Percentiles rank a stretch among this genome's conserved stretches.
Evolutionary conservation across 148 eudicot genomes (phyloP).

Genomic region (Simmondsia chinensis): DNA sequence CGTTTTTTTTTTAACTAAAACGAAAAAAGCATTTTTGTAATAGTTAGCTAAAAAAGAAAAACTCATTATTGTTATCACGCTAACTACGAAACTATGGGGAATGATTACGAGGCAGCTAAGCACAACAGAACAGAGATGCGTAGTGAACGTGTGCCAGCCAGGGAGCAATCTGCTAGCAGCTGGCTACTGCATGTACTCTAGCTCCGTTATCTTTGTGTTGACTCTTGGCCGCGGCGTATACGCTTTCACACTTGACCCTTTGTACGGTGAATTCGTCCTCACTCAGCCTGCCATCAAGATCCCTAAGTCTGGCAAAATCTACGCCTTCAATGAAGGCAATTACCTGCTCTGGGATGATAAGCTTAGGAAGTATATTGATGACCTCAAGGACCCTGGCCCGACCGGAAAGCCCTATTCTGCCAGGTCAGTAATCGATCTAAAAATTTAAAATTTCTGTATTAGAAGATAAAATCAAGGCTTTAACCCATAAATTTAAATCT

Average conservation of each 20-base stretch:
- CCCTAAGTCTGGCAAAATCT: conserved; percentile 82
- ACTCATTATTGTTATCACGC: no score
- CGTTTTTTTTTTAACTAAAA: no score
- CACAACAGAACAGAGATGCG: conserved; percentile 43
- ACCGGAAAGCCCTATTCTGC: conserved; percentile 84
- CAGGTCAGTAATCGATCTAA: no score
- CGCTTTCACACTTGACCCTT: conserved; percentile 86
- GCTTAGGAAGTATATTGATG: conserved; percentile 80
- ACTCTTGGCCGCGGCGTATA: conserved; percentile 78
- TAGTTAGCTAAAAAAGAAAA: no score
- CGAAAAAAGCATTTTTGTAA: no score
- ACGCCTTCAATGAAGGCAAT: conserved; percentile 91
- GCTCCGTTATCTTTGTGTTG: conserved; percentile 86
- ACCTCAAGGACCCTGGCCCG: conserved; percentile 86
- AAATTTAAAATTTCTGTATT: no score
- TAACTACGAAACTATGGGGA: no score
- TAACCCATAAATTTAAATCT: no score
- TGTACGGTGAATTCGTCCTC: conserved; percentile 91
- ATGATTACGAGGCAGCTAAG: conserved; percentile 87
- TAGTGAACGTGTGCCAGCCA: conserved; percentile 91
- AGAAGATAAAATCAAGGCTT: no score
- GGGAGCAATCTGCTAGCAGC: conserved; percentile 91
- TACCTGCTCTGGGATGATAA: conserved; percentile 96
- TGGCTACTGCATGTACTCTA: conserved; percentile 98
- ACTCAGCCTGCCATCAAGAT: conserved; percentile 76